Base-by-base conservation (phyloP, 2,329 filamentous ascomycete species). In the Myrmaecium sp. region DNA sequence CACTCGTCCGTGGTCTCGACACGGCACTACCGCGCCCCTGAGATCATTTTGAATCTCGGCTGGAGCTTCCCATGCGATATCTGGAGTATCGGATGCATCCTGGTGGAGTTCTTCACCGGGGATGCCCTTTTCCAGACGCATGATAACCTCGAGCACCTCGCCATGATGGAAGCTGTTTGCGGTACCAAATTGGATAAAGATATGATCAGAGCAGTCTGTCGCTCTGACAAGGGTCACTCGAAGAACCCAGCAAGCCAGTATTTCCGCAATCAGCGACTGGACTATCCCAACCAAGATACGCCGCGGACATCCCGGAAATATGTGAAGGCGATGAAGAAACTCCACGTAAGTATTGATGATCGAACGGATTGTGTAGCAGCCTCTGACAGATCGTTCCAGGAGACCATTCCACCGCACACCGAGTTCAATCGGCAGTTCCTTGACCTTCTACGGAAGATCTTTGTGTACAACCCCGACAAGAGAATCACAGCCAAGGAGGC, bases 21-120 rank as follows among this genome's bases (percentile, higher is more conserved):
- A 5, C 54, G 70, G 23, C 70, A 75, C 44, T 75, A 75, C 40
- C 62, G 70, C 32, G 70, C 70, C 5, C 70, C 70, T 0, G 70
- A 75, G 43, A 75, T 75, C 36, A 75, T 75, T 14, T 52, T 75
- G 17, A 72, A 74, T 30, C 57, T 74, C 14, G 70, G 70, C 11
- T 75, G 70, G 70, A 73, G 66, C 37, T 74, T 69, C 40, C 68
- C 70, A 7, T 74, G 71, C 41, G 70, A 75, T 38, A 70, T 75
- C 28, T 75, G 70, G 70, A 74, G 70, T 44, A 73, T 75, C 29
- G 70, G 70, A 13, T 75, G 70, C 37, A 75, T 75, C 29, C 50
- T 75, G 7, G 70, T 75, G 17, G 70, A 75, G 36, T 75, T 74
- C 44, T 74, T 69, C 52, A 75, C 70, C 0, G 70, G 70, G 6